Evolutionary conservation across 2,329 filamentous ascomycete species (phyloP).

Genomic region (Trichoderma pleuroti): DNA sequence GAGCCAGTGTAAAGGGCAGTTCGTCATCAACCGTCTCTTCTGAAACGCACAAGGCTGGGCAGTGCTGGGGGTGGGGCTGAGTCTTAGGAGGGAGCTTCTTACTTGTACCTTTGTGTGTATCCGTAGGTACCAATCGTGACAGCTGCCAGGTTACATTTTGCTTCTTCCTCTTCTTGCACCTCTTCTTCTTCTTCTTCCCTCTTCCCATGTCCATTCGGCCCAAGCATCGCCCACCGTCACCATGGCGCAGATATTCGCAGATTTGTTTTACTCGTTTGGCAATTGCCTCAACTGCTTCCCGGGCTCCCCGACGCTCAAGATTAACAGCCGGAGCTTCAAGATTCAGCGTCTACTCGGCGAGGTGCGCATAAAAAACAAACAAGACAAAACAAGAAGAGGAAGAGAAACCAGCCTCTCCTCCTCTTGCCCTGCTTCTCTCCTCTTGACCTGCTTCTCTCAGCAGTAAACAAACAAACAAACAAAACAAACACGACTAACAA

Average conservation of each 20-base stretch:
- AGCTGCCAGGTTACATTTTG: not conserved
- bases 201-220: not conserved
- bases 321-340: conserved; percentile 94
- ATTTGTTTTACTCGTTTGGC: conserved; percentile 85
- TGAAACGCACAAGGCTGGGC: not conserved
- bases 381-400: not conserved
- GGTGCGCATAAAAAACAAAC: conserved; percentile 51
- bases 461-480: too few species aligned
- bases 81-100: not conserved
- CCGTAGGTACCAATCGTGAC: too few species aligned
- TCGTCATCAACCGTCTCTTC: not conserved
- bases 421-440: too few species aligned
- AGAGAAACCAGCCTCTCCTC: too few species aligned
- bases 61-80: not conserved
- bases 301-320: conserved; percentile 86
- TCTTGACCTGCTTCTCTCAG: not conserved
- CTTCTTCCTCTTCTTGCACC: too few species aligned
- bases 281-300: conserved; percentile 98
- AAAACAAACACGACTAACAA: not conserved
- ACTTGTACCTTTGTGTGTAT: too few species aligned
- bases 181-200: not conserved
- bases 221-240: conserved; percentile 1
- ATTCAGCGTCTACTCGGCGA: conserved; percentile 91
- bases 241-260: conserved; percentile 83
- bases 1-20: not conserved